Base-by-base conservation (phyloP, 257 asterid genomes). In the Nicotiana tomentosiformis region DNA sequence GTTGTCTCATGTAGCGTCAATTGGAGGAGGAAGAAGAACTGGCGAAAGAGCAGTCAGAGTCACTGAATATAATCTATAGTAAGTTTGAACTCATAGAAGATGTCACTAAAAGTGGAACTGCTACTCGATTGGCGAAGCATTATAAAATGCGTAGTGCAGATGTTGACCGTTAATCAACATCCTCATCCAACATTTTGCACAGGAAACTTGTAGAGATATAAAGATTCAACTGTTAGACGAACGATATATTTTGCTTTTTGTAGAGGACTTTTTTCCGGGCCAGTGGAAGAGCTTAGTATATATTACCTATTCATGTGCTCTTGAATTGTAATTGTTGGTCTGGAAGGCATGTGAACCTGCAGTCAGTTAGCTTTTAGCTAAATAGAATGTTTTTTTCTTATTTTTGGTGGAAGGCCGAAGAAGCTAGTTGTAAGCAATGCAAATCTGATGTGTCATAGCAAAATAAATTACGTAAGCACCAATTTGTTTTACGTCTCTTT, bases 1-100 rank as follows among this genome's bases (percentile, higher is more conserved):
- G 18, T 39, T 69, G 17, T 69, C 57, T 69, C 77, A 69, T 20
- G 33, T 55, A 82, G 84, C 55, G 35, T 68, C 84, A 82, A 82
- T 30, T 68, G 30, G 80, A 53, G 76, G 69, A 81, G 61, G 84
- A 82, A 82, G 84, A 82, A 56, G 26, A 68, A 20, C 80, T 82
- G 29, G 61, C 70, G 4, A 82, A 82, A 5, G 16, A 67, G 49
- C 84, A 82, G 60, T 7, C 65, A 12, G 67, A 11, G 84, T 43
- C 69, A 30, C 35, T 82, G 69, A 55, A 82, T 10, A 18, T 80
- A 33, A 56, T 32, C 55, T 29, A 67, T 60, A 67, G 68, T 1
- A 81, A 81, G 80, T 68, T 33, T 67, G 53, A 82, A 64, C 60
- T 82, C 79, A 7, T 68, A 55, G 58, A 33, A 16, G 23, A 61